Evolutionary conservation across 176 grass and related monocot species (phyloP).

Genomic region (Typha latifolia): DNA sequence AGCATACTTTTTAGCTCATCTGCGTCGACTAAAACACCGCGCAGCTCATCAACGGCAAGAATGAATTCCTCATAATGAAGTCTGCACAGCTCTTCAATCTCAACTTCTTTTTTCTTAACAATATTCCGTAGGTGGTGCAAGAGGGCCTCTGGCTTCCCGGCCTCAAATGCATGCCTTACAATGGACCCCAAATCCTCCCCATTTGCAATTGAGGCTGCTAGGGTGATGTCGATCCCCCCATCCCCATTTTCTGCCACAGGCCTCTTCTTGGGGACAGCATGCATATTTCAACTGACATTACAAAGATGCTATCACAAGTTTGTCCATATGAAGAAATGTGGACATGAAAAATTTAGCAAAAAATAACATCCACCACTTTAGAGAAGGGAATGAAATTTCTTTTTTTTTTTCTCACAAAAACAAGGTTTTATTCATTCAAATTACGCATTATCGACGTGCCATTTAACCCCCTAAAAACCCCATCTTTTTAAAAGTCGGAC

Average conservation of each 20-base stretch:
- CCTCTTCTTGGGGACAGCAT: conserved; percentile 56
- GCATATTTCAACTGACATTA: conserved; percentile 34
- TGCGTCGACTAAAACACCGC: conserved; percentile 67
- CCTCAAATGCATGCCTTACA: conserved; percentile 63
- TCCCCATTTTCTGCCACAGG: conserved; percentile 48
- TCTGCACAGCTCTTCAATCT: conserved; percentile 82
- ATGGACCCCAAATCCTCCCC: conserved; percentile 79
- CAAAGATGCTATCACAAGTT: not conserved
- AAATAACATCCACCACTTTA: not conserved
- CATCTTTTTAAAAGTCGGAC: too few relatives aligned
- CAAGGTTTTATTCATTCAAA: too few relatives aligned
- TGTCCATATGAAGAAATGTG: not conserved
- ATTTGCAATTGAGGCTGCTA: conserved; percentile 54
- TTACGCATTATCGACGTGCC: too few relatives aligned
- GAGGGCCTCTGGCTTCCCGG: conserved; percentile 72
- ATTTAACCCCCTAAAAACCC: too few relatives aligned
- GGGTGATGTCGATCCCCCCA: conserved; percentile 27
- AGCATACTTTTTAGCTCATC: conserved; percentile 70
- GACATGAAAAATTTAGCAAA: not conserved
- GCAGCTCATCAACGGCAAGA: conserved; percentile 69
- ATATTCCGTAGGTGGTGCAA: conserved; percentile 58
- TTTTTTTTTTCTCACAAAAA: not conserved
- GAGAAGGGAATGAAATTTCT: not conserved
- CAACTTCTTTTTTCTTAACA: conserved; percentile 81
- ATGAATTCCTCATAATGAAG: conserved; percentile 97